Conservation (phyloP, 768 basidiomycete genomes). For the Hydnomerulius pinastri region DNA sequence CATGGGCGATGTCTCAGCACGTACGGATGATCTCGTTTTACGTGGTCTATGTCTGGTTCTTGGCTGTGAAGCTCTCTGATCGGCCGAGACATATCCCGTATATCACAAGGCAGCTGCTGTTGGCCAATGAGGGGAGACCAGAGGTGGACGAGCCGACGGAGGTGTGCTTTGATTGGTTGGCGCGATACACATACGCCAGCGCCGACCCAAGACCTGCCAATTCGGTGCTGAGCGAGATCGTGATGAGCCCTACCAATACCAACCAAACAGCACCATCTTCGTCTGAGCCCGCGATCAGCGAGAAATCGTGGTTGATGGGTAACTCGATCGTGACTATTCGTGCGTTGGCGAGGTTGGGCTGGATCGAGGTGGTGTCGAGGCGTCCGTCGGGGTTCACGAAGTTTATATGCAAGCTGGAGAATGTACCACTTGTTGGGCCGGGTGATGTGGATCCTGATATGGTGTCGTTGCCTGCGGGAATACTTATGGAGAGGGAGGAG, state of each 20-base stretch:
- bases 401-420: slow-evolving; percentile 84
- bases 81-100: slow-evolving; percentile 80
- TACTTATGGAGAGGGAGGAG: slow-evolving; percentile 67
- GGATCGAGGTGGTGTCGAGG: slow-evolving; percentile 84
- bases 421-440: slow-evolving; percentile 80
- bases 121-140: slow-evolving; percentile 76
- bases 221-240: slow-evolving; percentile 76
- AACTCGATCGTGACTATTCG: slow-evolving; percentile 84
- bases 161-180: slow-evolving; percentile 97
- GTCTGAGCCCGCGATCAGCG: slow-evolving; percentile 43
- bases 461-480: slow-evolving; percentile 66
- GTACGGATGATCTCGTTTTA: slow-evolving; percentile 88
- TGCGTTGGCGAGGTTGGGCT: slow-evolving; percentile 70
- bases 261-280: slow-evolving; percentile 19
- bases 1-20: slow-evolving; percentile 89
- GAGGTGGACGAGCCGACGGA: slow-evolving; percentile 88
- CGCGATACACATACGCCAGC: slow-evolving; percentile 90
- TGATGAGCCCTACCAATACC: slow-evolving; percentile 57
- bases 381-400: slow-evolving; percentile 88
- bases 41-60: slow-evolving; percentile 93
- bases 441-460: slow-evolving; percentile 86
- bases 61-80: slow-evolving; percentile 81
- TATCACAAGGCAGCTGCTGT: slow-evolving; percentile 82
- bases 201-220: slow-evolving; percentile 88
- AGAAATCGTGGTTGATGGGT: slow-evolving; percentile 87